Evolutionary conservation across 2,329 filamentous ascomycete genomes (phyloP).

Genomic region (Aureobasidium musti): DNA sequence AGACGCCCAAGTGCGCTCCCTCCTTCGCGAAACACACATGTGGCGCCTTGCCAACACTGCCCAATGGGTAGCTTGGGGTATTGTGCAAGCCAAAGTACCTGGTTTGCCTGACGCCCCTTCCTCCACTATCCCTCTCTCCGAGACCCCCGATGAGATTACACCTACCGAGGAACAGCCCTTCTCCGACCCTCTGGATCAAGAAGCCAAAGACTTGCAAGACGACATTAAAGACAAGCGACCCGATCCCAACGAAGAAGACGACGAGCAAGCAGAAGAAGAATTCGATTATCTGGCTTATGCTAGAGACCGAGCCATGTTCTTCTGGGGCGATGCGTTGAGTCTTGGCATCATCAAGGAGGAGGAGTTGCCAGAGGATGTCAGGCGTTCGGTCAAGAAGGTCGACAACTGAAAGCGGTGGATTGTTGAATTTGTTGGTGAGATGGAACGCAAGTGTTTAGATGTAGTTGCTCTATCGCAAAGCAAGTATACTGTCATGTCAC

Average conservation of each 20-base stretch:
- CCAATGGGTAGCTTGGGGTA: conserved; percentile 93
- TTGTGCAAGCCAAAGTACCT: conserved; percentile 87
- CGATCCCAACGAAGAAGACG: conserved; percentile 39
- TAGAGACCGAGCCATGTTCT: conserved; percentile 86
- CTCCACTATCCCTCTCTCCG: conserved; percentile 30
- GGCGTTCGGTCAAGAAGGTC: conserved; percentile 67
- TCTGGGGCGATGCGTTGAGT: conserved; percentile 85
- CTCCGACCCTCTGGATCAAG: conserved; percentile 31
- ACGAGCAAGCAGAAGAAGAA: conserved; percentile 65
- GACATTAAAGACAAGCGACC: conserved; percentile 38
- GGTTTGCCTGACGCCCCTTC: conserved; percentile 57
- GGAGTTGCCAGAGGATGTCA: conserved; percentile 72
- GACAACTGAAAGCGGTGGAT: conserved; percentile 48
- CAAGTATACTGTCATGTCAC: too few relatives aligned
- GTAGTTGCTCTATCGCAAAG: too few relatives aligned
- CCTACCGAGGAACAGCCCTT: background rate
- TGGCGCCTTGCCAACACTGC: conserved; percentile 89
- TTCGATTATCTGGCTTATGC: conserved; percentile 95
- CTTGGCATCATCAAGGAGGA: conserved; percentile 73
- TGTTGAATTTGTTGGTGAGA: too few relatives aligned
- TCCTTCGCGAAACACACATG: conserved; percentile 76
- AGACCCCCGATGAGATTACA: conserved; percentile 5
- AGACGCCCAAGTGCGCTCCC: conserved; percentile 66
- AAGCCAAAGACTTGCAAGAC: conserved; percentile 31
- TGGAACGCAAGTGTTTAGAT: too few relatives aligned